Percentiles rank a stretch among this genome's conserved stretches.
Conservation (phyloP, 2,329 filamentous ascomycete species). For the Mariannaea elegans region DNA sequence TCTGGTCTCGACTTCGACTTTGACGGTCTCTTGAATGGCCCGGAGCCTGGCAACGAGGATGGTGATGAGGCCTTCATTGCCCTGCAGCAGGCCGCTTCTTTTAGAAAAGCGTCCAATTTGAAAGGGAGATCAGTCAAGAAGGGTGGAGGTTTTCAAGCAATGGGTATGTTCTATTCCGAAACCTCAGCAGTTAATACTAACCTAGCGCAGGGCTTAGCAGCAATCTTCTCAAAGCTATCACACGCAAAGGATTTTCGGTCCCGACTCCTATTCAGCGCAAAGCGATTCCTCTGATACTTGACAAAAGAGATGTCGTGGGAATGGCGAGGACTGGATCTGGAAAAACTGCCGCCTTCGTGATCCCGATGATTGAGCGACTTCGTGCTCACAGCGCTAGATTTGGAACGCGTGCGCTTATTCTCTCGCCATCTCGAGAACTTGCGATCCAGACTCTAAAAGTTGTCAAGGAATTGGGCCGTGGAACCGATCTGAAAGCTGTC, state of each 20-base stretch:
- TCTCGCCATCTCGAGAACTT: constrained; percentile 93
- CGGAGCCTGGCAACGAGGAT: constrained; percentile 59
- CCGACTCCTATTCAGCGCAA: constrained; percentile 98
- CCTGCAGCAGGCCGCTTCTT: constrained; percentile 83
- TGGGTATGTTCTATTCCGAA: constrained; percentile 65
- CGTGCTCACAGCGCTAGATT: constrained; percentile 88
- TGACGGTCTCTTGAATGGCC: constrained; percentile 67
- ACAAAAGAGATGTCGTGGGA: constrained; percentile 94
- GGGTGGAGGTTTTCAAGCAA: constrained; percentile 94
- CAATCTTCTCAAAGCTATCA: constrained; percentile 87
- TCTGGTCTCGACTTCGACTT: constrained; percentile 63
- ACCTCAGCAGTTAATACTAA: constrained; percentile 20
- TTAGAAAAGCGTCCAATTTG: constrained; percentile 82
- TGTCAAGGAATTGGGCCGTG: constrained; percentile 90
- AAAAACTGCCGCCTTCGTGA: constrained; percentile 97
- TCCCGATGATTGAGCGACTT: constrained; percentile 96
- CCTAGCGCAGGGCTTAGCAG: constrained; percentile 72
- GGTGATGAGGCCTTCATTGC: constrained; percentile 92
- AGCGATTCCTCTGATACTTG: constrained; percentile 89
- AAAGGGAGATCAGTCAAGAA: constrained; percentile 92
- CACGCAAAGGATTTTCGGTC: constrained; percentile 92
- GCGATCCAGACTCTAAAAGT: constrained; percentile 96
- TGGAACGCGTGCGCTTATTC: constrained; percentile 84
- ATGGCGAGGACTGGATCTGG: constrained; percentile 99
- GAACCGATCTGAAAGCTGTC: constrained; percentile 90